These are phyloP conservation scores for Trametes cinnabarina DNA, from an alignment of 768 basidiomycete species.

Conservation along the genomic window DNA sequence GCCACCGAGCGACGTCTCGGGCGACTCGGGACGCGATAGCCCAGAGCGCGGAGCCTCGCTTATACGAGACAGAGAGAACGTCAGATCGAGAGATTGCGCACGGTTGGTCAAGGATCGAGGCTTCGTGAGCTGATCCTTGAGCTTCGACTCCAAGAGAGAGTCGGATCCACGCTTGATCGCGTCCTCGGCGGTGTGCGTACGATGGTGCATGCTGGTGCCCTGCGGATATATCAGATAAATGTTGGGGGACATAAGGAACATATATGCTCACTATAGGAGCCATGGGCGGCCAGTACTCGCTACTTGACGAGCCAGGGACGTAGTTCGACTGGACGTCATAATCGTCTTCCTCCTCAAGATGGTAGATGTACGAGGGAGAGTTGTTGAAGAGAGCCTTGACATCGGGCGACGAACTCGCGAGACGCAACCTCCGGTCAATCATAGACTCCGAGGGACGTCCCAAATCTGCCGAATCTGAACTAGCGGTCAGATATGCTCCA, in stretches of 20 bases:
- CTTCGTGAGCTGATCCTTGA: conserved; percentile 73
- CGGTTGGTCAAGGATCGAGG: conserved; percentile 82
- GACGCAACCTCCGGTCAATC: conserved; percentile 69
- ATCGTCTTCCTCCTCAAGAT: conserved; percentile 66
- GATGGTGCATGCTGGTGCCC: conserved; percentile 69
- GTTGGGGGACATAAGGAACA: conserved; percentile 17
- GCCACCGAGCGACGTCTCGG: conserved; percentile 59
- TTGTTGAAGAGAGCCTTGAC: conserved; percentile 93
- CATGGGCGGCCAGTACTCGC: conserved; percentile 76
- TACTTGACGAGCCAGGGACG: conserved; percentile 45
- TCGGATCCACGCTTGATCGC: conserved; percentile 80
- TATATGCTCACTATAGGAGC: conserved; percentile 64
- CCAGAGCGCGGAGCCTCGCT: conserved; percentile 60
- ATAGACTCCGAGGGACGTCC: conserved; percentile 66
- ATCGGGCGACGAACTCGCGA: conserved; percentile 89
- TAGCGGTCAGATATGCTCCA: conserved; percentile 15
- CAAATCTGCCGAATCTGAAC: conserved; percentile 74
- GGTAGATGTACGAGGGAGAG: conserved; percentile 77
- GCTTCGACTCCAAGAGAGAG: conserved; percentile 77
- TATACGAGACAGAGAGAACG: conserved; percentile 79
- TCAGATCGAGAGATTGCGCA: conserved; percentile 87
- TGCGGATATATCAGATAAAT: conserved; percentile 25
- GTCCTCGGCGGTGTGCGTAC: conserved; percentile 71
- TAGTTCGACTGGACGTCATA: conserved; percentile 55
- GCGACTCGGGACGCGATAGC: conserved; percentile 72